phyloP scores from a whole-genome alignment of 2,329 filamentous ascomycete species.

The Pseudonectria buxi region DNA sequence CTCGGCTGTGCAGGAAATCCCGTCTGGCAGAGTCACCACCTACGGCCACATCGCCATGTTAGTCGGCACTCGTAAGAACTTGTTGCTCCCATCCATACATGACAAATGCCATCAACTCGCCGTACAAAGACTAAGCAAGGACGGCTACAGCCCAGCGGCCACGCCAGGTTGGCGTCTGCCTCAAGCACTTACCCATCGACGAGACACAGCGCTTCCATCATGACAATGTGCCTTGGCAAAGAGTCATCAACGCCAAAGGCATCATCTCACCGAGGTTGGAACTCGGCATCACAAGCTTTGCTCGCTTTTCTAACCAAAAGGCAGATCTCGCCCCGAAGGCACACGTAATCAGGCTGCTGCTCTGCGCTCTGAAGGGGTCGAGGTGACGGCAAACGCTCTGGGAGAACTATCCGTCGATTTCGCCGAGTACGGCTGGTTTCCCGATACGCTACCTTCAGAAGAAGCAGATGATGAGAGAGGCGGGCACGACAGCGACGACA shows the following conservation, averaged over 20 bases:
- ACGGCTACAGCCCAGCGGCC: conserved; percentile 54
- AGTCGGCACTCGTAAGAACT: conserved; percentile 62
- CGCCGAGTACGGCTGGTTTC: conserved; percentile 50
- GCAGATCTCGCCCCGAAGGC: conserved; percentile 43
- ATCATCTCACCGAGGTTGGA: conserved; percentile 72
- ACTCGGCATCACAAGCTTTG: background rate
- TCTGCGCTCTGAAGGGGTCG: conserved; percentile 45
- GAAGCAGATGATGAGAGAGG: conserved; percentile 15
- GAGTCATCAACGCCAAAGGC: conserved; percentile 83
- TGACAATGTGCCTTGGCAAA: conserved; percentile 85
- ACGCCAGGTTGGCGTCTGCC: conserved; percentile 81
- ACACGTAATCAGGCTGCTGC: conserved; percentile 44
- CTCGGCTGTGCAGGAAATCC: conserved; percentile 77
- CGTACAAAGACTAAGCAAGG: no score
- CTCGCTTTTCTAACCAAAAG: background rate
- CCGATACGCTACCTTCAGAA: conserved; percentile 41
- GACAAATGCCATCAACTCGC: background rate
- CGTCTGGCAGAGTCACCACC: conserved; percentile 73
- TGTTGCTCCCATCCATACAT: background rate
- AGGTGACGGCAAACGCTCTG: conserved; percentile 40
- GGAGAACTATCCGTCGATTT: conserved; percentile 49
- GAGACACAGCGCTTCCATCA: conserved; percentile 55
- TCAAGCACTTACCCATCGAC: conserved; percentile 71
- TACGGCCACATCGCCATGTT: conserved; percentile 77
- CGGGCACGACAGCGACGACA: background rate